Evolutionary conservation across 2,329 filamentous ascomycete genomes (phyloP), one percentile per base, ranked within the genome.

Genomic region (Alternaria postmessia): DNA sequence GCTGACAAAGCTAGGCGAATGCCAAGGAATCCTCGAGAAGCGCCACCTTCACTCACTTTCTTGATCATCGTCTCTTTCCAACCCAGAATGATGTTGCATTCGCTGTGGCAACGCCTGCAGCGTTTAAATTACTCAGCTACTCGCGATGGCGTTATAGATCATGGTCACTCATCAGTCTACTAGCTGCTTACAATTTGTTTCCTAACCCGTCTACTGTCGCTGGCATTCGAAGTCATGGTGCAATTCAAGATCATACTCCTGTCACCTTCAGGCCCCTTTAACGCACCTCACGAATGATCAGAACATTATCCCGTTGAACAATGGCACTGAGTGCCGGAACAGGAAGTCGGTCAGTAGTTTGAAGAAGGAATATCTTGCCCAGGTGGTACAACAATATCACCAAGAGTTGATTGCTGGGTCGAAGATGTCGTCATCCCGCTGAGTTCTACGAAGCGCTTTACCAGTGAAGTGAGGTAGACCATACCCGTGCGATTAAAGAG

Each of bases 11-110:
- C 58, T 47, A 30, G 9, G 22, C n/a, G 32, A 47, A 28, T 36
- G 57, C 57, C 57, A 60, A 60, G 58, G 58, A 61, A 61, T 53
- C 11, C 12, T 42, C 53, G 53, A 48, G 58, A 61, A 61, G 28
- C 42, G 53, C 38, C 51, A 43, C 46, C 20, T 43, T 53, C 38
- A 43, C 51, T 42, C 7, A 42, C 39, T 24, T 36, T 24, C 18
- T 48, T 24, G 14, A 22, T 30, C 5, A 36, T 24, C 7, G 11
- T 11, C 14, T 20, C 9, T 5, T 8, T 48, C 3, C 3, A 42
- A 8, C 20, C 20, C 3, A 7, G 9, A 22, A 42, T 42, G 12
- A 24, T 14, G 12, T 24, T 24, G 2, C 39, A 16, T 7, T 24
- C 3, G 3, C 8, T 24, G 39, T 42, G 20, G 20, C 20, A 14